Evolutionary conservation across 2,329 filamentous ascomycete species (phyloP), one percentile per base, ranked within the genome.

Genomic region (Fusarium sp.): DNA sequence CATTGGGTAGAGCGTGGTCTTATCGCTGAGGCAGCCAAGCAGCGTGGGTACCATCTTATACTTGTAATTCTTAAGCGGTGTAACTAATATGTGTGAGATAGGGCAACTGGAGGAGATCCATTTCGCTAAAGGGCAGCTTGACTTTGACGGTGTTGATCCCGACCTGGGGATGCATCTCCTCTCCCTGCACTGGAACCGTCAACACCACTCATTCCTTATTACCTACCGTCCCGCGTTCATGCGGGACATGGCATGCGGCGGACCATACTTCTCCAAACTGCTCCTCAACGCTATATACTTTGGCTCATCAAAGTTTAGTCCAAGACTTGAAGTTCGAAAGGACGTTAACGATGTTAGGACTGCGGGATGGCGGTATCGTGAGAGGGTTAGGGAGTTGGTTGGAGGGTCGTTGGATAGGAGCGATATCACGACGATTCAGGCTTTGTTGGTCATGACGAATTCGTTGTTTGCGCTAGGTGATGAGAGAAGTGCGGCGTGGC

Each of bases 201-300:
- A 88, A 66, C 86, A 88, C 64, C 81, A 86, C 61, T 83, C 84
- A 0, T 73, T 66, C 17, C 57, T 72, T 3, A 81, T 87, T 49
- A 86, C 84, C 2, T 88, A 89, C 73, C 84, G 87, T 2, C 85
- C 87, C 0, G 84, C 84, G 0, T 87, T 89, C 58, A 87, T 87
- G 84, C 75, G 84, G 7, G 83, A 85, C 72, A 85, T 88, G 85
- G 86, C 86, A 54, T 84, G 85, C 46, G 79, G 82, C 20, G 88
- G 88, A 0, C 86, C 86, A 0, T 89, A 89, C 75, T 90, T 88
- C 66, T 89, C 87, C 1, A 86, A 87, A 61, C 81, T 87, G 5
- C 80, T 90, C 3, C 78, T 90, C 9, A 88, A 90, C 70, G 87
- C 87, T 4, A 86, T 90, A 5, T 84, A 86, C 67, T 85, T 7